Evolutionary conservation across 2,329 filamentous ascomycete species (phyloP).

Genomic region (Westerdykella sp.): DNA sequence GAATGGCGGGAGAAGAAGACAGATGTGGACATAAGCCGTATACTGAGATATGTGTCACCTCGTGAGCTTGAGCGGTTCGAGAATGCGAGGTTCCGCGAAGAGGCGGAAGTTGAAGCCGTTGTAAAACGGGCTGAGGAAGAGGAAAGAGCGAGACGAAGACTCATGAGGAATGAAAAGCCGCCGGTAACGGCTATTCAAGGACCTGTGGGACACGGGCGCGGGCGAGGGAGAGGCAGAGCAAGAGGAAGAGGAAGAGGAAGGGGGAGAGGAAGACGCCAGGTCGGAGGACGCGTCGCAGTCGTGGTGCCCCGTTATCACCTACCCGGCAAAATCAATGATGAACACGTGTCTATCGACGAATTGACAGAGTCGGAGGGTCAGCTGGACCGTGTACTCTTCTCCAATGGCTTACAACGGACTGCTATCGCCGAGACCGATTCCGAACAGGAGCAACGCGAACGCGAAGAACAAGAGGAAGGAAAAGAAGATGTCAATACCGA

Average conservation of each 20-base stretch:
- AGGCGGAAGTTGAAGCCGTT: constrained; percentile 22
- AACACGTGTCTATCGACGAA: not conserved
- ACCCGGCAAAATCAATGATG: not conserved
- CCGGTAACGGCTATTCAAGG: not conserved
- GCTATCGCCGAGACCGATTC: not conserved
- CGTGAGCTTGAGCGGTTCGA: constrained; percentile 30
- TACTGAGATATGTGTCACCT: constrained; percentile 24
- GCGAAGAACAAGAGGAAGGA: constrained; percentile 7
- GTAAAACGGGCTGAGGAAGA: constrained; percentile 16
- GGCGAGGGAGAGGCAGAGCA: constrained; percentile 8
- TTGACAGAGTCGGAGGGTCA: too few species aligned
- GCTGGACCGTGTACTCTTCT: too few species aligned
- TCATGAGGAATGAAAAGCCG: constrained; percentile 21
- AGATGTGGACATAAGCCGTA: constrained; percentile 25
- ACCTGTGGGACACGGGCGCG: constrained; percentile 4
- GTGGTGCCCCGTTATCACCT: not conserved
- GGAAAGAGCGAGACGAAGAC: constrained; percentile 11
- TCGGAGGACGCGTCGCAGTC: constrained; percentile 3
- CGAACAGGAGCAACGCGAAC: constrained; percentile 2
- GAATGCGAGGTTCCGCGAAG: constrained; percentile 24
- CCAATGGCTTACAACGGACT: too few species aligned
- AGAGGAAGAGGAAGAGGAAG: constrained; percentile 16
- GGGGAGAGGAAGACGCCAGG: constrained; percentile 4
- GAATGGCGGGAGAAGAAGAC: not conserved
- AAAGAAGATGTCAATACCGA: too few species aligned